Conservation (phyloP, 345 rosid species). For the Populus deltoides region DNA sequence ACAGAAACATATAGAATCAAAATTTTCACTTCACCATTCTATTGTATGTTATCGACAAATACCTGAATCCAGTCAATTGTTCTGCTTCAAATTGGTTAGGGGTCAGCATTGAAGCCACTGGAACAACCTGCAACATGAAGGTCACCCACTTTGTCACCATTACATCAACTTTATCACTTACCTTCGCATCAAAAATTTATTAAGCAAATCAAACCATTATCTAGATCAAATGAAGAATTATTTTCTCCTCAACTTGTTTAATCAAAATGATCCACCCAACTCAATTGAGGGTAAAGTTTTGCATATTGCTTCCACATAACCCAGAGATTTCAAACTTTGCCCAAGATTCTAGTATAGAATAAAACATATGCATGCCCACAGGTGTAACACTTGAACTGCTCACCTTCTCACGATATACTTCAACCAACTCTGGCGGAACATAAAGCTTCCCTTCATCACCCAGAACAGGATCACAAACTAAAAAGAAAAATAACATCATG, state of each 20-base stretch:
- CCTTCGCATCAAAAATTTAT: not conserved
- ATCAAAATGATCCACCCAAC: not conserved
- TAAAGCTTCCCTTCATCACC: conserved; percentile 99
- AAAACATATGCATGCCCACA: not conserved
- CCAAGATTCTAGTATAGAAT: not conserved
- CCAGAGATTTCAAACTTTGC: no score
- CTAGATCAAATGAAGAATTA: not conserved
- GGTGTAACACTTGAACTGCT: conserved; percentile 13
- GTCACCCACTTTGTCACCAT: conserved; percentile 5
- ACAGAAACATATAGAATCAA: not conserved
- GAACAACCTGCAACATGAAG: conserved; percentile 69
- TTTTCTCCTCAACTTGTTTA: not conserved
- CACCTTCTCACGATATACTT: conserved; percentile 90
- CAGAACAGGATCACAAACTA: conserved; percentile 99
- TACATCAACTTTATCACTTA: not conserved
- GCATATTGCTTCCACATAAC: no score
- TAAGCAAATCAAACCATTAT: not conserved
- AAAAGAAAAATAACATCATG: conserved; percentile 22
- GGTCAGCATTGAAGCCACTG: conserved; percentile 97
- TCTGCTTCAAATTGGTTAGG: conserved; percentile 99
- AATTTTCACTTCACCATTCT: not conserved
- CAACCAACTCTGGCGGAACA: conserved; percentile 77
- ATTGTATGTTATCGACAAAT: conserved; percentile 14
- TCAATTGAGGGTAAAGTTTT: not conserved
- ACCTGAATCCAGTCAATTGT: conserved; percentile 81